phyloP scores from a whole-genome alignment of 1,139 yeast species.

The Magnusiomyces suaveolens region DNA sequence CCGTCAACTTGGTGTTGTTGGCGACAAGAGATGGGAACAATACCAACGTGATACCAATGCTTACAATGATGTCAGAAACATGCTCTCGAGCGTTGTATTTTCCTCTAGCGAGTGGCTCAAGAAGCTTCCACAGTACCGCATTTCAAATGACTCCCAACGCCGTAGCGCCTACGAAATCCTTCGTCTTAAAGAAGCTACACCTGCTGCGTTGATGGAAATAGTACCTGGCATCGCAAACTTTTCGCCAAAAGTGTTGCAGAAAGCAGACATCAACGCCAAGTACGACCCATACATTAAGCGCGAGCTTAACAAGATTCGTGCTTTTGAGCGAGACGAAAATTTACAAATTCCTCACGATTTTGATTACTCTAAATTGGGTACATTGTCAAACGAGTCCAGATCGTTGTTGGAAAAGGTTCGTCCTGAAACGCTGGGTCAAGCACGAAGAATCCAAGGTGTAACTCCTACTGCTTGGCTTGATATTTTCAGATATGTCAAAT shows the following conservation, averaged over 20 bases:
- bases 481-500: constrained; percentile 25
- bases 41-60: constrained; percentile 40
- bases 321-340: constrained; percentile 76
- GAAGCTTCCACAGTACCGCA: constrained; percentile 26
- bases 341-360: constrained; percentile 55
- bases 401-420: constrained; percentile 60
- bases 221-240: constrained; percentile 23
- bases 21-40: constrained; percentile 47
- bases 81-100: constrained; percentile 39
- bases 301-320: constrained; percentile 60
- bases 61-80: constrained; percentile 39
- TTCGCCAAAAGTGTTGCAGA: constrained; percentile 47
- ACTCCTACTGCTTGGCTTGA: constrained; percentile 53
- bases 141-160: constrained; percentile 36
- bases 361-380: constrained; percentile 45
- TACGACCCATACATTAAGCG: constrained; percentile 73
- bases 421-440: constrained; percentile 90
- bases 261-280: constrained; percentile 68
- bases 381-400: constrained; percentile 67
- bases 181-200: constrained; percentile 36
- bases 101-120: constrained; percentile 57
- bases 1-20: constrained; percentile 54
- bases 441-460: constrained; percentile 85
- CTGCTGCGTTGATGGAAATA: constrained; percentile 18
- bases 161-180: constrained; percentile 50